Evolutionary conservation across 192 early-diverging fungal species (phyloP).

Genomic region (Linderina pennispora): DNA sequence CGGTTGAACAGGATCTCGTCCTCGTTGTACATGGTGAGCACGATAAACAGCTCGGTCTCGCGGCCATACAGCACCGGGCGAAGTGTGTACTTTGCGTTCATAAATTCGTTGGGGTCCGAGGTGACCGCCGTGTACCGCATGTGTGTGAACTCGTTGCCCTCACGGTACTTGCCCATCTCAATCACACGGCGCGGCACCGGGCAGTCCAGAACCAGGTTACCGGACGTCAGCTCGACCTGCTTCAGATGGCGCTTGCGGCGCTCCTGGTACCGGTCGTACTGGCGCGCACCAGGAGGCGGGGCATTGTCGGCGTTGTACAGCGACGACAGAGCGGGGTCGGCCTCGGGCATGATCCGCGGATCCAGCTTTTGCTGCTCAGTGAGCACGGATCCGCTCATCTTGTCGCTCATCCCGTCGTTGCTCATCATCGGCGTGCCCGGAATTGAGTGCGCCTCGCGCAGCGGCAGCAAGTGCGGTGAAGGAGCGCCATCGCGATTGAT

Average conservation of each 20-base stretch:
- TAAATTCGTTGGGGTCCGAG: conserved; percentile 82
- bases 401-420: conserved; percentile 11
- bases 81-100: conserved; percentile 65
- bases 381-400: not conserved
- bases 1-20: conserved; percentile 86
- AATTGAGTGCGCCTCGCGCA: conserved; percentile 38
- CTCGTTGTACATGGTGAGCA: conserved; percentile 92
- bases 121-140: conserved; percentile 93
- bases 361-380: conserved; percentile 27
- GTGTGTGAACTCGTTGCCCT: conserved; percentile 80
- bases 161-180: conserved; percentile 38
- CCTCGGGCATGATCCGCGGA: conserved; percentile 42
- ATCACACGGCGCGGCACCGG: conserved; percentile 59
- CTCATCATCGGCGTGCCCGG: conserved; percentile 28
- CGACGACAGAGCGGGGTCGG: conserved; percentile 22
- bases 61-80: conserved; percentile 66
- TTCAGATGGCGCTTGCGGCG: conserved; percentile 42
- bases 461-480: conserved; percentile 7
- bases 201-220: conserved; percentile 70
- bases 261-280: conserved; percentile 43
- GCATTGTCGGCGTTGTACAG: conserved; percentile 41
- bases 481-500: not conserved
- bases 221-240: conserved; percentile 58
- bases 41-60: conserved; percentile 84
- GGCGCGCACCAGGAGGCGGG: conserved; percentile 41